Evolutionary conservation across 2,329 filamentous ascomycete species (phyloP).

Genomic region (Scedosporium apiospermum): DNA sequence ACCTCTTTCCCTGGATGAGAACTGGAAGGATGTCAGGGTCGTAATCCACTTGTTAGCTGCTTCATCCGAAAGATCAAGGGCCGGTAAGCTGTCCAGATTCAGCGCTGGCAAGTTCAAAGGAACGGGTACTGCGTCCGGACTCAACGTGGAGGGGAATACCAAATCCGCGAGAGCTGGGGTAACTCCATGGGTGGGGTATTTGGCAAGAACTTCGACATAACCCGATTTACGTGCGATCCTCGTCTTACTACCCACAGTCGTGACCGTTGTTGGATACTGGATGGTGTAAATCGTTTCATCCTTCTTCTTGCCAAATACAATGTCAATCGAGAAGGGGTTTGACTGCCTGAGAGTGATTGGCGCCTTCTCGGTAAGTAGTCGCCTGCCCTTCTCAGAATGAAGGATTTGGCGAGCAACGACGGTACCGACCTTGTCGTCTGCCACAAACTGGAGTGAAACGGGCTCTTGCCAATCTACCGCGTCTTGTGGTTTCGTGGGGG

Average conservation of each 20-base stretch:
- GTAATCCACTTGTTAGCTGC: conserved; percentile 26
- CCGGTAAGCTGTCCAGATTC: conserved; percentile 34
- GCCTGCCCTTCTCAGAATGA: conserved; percentile 21
- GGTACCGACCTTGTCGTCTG: conserved; percentile 19
- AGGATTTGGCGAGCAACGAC: conserved; percentile 32
- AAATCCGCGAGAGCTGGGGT: conserved; percentile 15
- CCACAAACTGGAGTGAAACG: conserved; percentile 21
- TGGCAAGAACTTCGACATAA: conserved; percentile 34
- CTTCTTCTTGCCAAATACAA: conserved; percentile 25
- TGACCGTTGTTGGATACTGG: conserved; percentile 30
- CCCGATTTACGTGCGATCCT: conserved; percentile 32
- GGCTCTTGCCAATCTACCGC: conserved; percentile 13
- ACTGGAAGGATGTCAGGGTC: conserved; percentile 27
- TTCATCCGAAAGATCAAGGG: conserved; percentile 27
- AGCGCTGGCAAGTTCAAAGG: conserved; percentile 29
- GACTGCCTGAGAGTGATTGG: conserved; percentile 26
- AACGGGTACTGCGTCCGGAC: conserved; percentile 19
- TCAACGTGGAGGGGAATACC: conserved; percentile 25
- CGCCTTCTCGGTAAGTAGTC: conserved; percentile 26
- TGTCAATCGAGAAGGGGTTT: conserved; percentile 28
- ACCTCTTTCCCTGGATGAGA: conserved; percentile 30
- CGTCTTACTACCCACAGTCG: conserved; percentile 22
- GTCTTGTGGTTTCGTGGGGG: conserved; percentile 2
- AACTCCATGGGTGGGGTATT: neutral
- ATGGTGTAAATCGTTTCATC: conserved; percentile 20